Conservation (phyloP, 495 filamentous ascomycete genomes). For the Chaetomium tenue region DNA sequence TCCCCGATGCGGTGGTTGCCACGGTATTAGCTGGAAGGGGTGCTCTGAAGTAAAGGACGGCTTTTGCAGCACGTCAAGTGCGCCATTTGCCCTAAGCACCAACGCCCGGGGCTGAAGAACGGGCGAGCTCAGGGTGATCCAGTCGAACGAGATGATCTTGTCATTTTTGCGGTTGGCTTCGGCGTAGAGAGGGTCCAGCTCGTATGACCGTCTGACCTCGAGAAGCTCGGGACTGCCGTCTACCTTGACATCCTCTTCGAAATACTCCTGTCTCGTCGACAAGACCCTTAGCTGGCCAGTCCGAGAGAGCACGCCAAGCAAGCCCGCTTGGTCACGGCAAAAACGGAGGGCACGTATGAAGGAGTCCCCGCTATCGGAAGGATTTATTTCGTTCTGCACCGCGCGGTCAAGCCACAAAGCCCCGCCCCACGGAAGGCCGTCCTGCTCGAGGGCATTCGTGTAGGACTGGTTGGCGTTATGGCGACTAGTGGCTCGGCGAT, state of each 20-base stretch:
- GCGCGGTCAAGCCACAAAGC: conserved; percentile 68
- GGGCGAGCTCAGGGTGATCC: conserved; percentile 62
- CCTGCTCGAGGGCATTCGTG: conserved; percentile 47
- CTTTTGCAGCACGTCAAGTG: conserved; percentile 63
- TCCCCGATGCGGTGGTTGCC: conserved; percentile 47
- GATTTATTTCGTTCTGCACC: conserved; percentile 51
- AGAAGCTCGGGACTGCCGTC: conserved; percentile 51
- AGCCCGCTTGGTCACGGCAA: conserved; percentile 68
- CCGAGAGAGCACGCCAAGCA: conserved; percentile 72
- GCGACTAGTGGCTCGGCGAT: conserved; percentile 66
- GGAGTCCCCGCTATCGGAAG: conserved; percentile 47
- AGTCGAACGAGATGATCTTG: conserved; percentile 83
- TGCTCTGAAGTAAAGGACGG: conserved; percentile 54
- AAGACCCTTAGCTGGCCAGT: conserved; percentile 75
- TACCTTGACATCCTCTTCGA: conserved; percentile 38
- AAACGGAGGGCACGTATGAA: conserved; percentile 78
- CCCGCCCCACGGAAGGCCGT: conserved; percentile 53
- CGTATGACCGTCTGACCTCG: conserved; percentile 52
- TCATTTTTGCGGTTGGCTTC: conserved; percentile 51
- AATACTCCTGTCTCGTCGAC: conserved; percentile 64
- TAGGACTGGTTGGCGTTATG: conserved; percentile 46
- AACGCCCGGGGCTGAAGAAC: conserved; percentile 63
- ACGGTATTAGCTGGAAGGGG: conserved; percentile 49
- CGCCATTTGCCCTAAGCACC: conserved; percentile 65
- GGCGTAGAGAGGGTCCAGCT: conserved; percentile 52